Evolutionary conservation across 2,329 filamentous ascomycete genomes (phyloP), one percentile per base, ranked within the genome.

Genomic region (Juglanconis oblonga): DNA sequence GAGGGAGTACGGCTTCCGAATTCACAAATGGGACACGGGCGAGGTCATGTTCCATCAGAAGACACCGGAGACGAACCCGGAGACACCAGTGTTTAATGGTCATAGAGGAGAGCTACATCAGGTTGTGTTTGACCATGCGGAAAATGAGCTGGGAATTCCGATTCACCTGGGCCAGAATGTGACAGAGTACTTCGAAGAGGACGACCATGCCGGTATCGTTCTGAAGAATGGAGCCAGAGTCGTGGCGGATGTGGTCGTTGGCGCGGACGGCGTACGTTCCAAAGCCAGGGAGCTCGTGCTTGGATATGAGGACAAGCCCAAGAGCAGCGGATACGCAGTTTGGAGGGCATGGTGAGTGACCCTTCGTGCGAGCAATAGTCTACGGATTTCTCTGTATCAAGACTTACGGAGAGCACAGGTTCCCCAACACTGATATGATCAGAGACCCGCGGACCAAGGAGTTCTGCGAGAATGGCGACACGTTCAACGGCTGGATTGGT

Each of bases 31-130:
- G 62, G 83, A 84, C 35, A 79, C 78, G 0, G 84, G 84, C 38
- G 84, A 87, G 68, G 77, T 86, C 10, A 78, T 87, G 29, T 79
- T 82, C 58, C 84, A 85, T 59, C 85, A 87, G 59, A 70, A 67
- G 50, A 77, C 76, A 0, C 79, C 81, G 3, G 67, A 73, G 1
- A 71, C 71, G 38, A 70, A 78, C 36, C 73, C 74, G 1, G 77
- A 80, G 14, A 77, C 79, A 11, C 83, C 84, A 0, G 78, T 81
- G 9, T 82, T 86, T 66, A 86, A 87, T 54, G 84, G 84, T 0
- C 84, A 87, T 64, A 71, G 84, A 24, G 84, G 84, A 14, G 84
- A 87, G 70, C 73, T 87, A 57, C 84, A 87, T 63, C 74, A 81
- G 55, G 78, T 86, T 10, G 77, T 87, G 3, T 86, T 85, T 61